Evolutionary conservation across 2,329 filamentous ascomycete genomes (phyloP).

Genomic region (Fusarium subtropicale): DNA sequence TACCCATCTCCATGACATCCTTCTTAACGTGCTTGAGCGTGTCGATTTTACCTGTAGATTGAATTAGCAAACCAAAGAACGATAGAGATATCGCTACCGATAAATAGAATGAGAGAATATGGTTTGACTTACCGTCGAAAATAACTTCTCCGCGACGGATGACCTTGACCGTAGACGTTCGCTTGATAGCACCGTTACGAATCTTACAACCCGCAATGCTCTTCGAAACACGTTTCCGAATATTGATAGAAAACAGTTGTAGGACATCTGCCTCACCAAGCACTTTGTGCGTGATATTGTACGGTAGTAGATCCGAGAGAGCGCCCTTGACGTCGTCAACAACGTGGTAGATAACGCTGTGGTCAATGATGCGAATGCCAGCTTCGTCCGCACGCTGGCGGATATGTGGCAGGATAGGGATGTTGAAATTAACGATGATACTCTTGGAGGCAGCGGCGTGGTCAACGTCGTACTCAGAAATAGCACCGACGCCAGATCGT

Average conservation of each 20-base stretch:
- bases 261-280: conserved; percentile 88
- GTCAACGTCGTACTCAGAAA: conserved; percentile 89
- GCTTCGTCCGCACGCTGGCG: conserved; percentile 74
- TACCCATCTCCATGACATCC: conserved; percentile 88
- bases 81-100: neutral
- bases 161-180: conserved; percentile 75
- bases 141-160: conserved; percentile 76
- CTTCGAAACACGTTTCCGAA: conserved; percentile 76
- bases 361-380: conserved; percentile 82
- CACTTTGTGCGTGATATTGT: conserved; percentile 75
- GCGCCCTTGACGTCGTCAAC: conserved; percentile 77
- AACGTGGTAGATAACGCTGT: conserved; percentile 87
- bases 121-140: conserved; percentile 77
- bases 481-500: conserved; percentile 78
- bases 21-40: conserved; percentile 94
- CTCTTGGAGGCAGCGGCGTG: conserved; percentile 83
- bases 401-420: conserved; percentile 73
- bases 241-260: conserved; percentile 84
- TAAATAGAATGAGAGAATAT: neutral
- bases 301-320: conserved; percentile 76
- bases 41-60: conserved; percentile 73
- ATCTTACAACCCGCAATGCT: conserved; percentile 90
- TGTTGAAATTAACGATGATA: conserved; percentile 89
- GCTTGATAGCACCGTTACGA: conserved; percentile 79
- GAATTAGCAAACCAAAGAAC: neutral